phyloP scores from a whole-genome alignment of 495 filamentous ascomycete species.

The Tuber aestivum region DNA sequence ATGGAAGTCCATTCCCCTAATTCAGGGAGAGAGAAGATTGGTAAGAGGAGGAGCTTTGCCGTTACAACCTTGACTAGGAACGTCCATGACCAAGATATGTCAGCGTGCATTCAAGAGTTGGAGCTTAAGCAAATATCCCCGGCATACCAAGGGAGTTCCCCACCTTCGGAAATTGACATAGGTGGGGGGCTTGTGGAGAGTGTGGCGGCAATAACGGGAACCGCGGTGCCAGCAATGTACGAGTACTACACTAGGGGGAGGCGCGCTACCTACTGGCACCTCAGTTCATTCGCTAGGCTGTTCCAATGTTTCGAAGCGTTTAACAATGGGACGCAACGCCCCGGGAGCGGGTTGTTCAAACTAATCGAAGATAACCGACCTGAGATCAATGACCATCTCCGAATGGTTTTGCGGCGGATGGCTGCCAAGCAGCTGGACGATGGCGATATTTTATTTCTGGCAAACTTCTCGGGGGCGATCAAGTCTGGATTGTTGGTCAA shows the following conservation, averaged over 20 bases:
- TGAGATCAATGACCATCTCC: neutral
- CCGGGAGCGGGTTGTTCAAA: neutral
- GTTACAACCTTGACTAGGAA: conserved; percentile 3
- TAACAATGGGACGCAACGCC: neutral
- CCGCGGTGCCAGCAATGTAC: conserved; percentile 9
- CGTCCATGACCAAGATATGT: neutral
- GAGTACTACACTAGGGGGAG: neutral
- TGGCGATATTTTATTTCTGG: conserved; percentile 16
- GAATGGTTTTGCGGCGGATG: neutral
- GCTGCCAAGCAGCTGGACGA: neutral
- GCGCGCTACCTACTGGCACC: neutral
- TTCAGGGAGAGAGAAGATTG: too few species aligned
- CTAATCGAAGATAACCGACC: neutral
- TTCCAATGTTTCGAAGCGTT: neutral
- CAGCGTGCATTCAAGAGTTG: neutral
- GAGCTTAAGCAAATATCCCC: neutral
- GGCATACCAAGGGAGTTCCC: neutral
- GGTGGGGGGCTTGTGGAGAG: conserved; percentile 8
- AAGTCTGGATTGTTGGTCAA: neutral
- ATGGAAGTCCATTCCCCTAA: neutral
- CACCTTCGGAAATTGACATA: neutral
- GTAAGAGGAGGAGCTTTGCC: too few species aligned
- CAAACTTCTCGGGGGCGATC: conserved; percentile 3
- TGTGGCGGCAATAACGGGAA: conserved; percentile 8
- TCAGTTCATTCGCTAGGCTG: neutral